Evolutionary conservation across 2,329 filamentous ascomycete genomes (phyloP), one percentile per base, ranked within the genome.

Genomic region (Xylariaceae sp.): DNA sequence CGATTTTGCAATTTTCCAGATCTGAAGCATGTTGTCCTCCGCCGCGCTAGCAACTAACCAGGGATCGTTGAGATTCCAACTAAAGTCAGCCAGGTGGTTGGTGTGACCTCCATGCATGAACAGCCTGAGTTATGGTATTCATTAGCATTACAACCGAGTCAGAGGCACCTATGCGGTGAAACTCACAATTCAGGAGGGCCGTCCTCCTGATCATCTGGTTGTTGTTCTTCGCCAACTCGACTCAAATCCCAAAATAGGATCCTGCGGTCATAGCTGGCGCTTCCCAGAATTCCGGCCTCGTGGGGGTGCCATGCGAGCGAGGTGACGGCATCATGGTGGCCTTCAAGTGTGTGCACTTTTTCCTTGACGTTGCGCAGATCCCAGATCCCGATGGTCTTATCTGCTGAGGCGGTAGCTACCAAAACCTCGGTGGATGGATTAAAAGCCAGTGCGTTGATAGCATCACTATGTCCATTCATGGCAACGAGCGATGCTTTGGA

Each of bases 81-180:
- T 92, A 68, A 99, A 99, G 72, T 99, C 95, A 34, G 89, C 91
- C 57, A 99, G 84, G 62, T 95, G 88, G 73, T 96, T 96, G 10
- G 94, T 99, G 75, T 99, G 95, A 30, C 94, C 94, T 57, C 94
- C 94, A 67, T 99, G 94, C 92, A 99, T 97, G 74, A 99, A 99
- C 1, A 99, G 76, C 44, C 88, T 92, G 44, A 32, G 32, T 91
- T 15, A 39, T 32, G n/a, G 13, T 6, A 34, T 64, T 51, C 53
- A 55, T 55, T n/a, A 55, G 48, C 46, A 8, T n/a, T 12, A 21
- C 40, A 37, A 40, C 26, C n/a, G 15, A 34, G 22, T 26, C 7
- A 46, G 45, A 16, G 40, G 21, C 10, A 42, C 19, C 12, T 13
- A 5, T 22, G 19, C 22, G 18, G 21, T 52, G 50, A 52, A 13